Percentiles rank a stretch among this genome's conserved stretches.
phyloP scores from a whole-genome alignment of 2,329 filamentous ascomycete species.

The Aspergillus pseudoviridinutans region DNA sequence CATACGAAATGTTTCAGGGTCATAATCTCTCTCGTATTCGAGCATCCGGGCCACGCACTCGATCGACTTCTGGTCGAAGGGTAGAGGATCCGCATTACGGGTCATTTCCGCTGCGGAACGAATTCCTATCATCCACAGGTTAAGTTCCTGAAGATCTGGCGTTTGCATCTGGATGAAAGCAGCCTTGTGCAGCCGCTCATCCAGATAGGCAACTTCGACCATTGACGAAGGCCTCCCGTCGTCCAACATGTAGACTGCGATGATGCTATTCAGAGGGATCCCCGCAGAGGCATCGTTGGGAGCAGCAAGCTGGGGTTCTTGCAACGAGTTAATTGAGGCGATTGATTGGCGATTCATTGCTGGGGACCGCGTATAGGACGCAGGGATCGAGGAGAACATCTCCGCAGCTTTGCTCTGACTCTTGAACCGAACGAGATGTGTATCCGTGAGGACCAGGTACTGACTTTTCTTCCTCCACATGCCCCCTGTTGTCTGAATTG shows the following conservation, averaged over 20 bases:
- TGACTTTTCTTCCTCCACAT: constrained; percentile 71
- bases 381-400: constrained; percentile 53
- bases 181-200: constrained; percentile 59
- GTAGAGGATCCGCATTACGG: constrained; percentile 48
- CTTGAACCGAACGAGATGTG: constrained; percentile 65
- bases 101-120: constrained; percentile 56
- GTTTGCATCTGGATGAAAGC: constrained; percentile 63
- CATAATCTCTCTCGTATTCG: constrained; percentile 65
- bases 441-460: constrained; percentile 67
- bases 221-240: constrained; percentile 64
- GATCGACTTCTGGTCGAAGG: constrained; percentile 56
- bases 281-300: constrained; percentile 52
- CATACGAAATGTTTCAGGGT: constrained; percentile 62
- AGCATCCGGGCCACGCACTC: constrained; percentile 60
- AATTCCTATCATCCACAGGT: constrained; percentile 61
- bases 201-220: constrained; percentile 64
- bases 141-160: constrained; percentile 60
- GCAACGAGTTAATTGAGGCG: constrained; percentile 57
- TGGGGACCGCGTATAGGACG: constrained; percentile 38
- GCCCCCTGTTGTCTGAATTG: constrained; percentile 65
- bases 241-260: constrained; percentile 64
- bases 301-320: constrained; percentile 57
- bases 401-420: constrained; percentile 63
- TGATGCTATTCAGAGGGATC: constrained; percentile 61
- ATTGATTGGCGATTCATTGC: constrained; percentile 53